A percentile compares a stretch with the other conserved stretches of the same genome.
These are phyloP conservation scores for Salix dunnii DNA, from an alignment of 345 rosid species.

Conservation along the genomic window DNA sequence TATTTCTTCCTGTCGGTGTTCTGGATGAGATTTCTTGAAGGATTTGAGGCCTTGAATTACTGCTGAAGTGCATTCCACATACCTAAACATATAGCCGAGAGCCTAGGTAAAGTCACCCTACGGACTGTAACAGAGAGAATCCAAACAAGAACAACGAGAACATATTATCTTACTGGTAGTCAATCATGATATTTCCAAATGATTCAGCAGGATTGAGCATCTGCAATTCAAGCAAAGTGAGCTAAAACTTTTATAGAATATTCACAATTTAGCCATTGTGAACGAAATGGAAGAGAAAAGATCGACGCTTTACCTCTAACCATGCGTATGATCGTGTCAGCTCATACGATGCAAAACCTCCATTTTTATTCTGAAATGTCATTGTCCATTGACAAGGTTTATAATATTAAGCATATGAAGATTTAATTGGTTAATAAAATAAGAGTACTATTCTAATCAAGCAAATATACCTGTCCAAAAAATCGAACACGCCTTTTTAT, in stretches of 20 bases:
- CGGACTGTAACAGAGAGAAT: no score
- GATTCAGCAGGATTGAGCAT: constrained; percentile 62
- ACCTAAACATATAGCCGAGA: constrained; percentile 26
- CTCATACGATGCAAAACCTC: constrained; percentile 79
- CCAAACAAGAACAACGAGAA: no score
- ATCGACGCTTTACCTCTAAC: constrained; percentile 47
- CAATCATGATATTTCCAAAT: constrained; percentile 66
- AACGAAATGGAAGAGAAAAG: background rate
- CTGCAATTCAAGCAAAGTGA: constrained; percentile 22
- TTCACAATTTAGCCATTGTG: background rate
- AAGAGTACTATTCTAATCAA: no score
- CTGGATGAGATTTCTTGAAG: constrained; percentile 33
- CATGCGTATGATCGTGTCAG: constrained; percentile 64
- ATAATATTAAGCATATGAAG: no score
- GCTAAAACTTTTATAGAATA: background rate
- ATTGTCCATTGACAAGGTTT: background rate
- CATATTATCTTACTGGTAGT: constrained; percentile 50
- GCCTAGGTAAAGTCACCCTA: no score
- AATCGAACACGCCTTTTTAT: no score
- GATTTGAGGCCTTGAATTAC: constrained; percentile 55
- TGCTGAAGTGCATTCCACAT: constrained; percentile 79
- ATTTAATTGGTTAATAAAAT: no score
- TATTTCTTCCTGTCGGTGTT: constrained; percentile 39
- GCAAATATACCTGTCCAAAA: no score
- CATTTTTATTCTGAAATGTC: constrained; percentile 45